These are phyloP conservation scores for Xanthoparmelia taractica DNA, from an alignment of 495 filamentous ascomycete species.

Conservation along the genomic window DNA sequence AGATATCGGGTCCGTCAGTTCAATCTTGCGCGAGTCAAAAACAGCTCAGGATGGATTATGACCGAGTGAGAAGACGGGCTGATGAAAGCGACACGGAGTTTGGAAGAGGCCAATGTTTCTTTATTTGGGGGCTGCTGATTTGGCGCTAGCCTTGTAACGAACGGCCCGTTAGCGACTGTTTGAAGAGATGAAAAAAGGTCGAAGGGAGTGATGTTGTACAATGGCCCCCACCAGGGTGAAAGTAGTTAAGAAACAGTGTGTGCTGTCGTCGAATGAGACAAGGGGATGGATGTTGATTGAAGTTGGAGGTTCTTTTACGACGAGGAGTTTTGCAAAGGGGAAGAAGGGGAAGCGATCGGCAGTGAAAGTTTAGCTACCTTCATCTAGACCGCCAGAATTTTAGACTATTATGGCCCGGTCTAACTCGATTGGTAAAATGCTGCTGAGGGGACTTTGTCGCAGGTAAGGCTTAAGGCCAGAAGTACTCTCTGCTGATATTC, in stretches of 20 bases:
- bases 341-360: constrained; percentile 9
- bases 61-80: background rate
- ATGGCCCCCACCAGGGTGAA: background rate
- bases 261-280: background rate
- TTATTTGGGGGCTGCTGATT: constrained; percentile 11
- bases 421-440: too few relatives aligned
- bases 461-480: too few relatives aligned
- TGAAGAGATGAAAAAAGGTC: background rate
- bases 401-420: constrained; percentile 1
- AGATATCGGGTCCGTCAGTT: background rate
- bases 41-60: background rate
- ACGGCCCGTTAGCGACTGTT: constrained; percentile 1
- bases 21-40: background rate
- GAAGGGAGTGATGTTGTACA: background rate
- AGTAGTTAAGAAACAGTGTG: background rate
- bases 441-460: background rate
- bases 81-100: constrained; percentile 13
- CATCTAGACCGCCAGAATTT: background rate
- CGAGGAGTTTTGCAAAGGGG: constrained; percentile 7
- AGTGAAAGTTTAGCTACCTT: background rate
- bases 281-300: too few relatives aligned
- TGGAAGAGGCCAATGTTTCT: background rate
- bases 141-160: constrained; percentile 4
- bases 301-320: background rate
- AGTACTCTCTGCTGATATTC: too few relatives aligned